These are phyloP conservation scores for Pseudogymnoascus sp. DNA, from an alignment of 2,329 filamentous ascomycete species.

Conservation along the genomic window DNA sequence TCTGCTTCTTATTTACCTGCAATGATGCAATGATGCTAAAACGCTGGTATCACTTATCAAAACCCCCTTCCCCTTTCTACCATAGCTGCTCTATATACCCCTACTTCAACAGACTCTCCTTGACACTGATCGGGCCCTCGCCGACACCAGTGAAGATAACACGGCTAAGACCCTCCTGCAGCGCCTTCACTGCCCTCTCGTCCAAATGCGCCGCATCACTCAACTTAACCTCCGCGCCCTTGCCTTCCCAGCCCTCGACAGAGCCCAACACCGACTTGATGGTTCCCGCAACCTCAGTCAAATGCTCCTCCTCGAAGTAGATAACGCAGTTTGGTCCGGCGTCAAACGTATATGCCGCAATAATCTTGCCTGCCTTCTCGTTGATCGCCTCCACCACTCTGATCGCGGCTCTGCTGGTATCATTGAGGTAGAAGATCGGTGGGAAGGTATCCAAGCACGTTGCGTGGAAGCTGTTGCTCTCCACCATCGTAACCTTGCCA, in stretches of 20 bases:
- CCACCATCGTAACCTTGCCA: conserved; percentile 86
- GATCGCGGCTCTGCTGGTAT: conserved; percentile 80
- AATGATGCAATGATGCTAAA: conserved; percentile 6
- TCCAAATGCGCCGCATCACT: conserved; percentile 52
- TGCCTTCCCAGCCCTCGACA: conserved; percentile 66
- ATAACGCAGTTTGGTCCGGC: conserved; percentile 95
- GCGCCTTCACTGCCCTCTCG: conserved; percentile 52
- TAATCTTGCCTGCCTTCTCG: conserved; percentile 62
- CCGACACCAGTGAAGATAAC: conserved; percentile 90
- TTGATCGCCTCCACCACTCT: conserved; percentile 87
- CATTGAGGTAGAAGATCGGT: conserved; percentile 98
- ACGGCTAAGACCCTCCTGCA: conserved; percentile 75
- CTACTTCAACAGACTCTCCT: conserved; percentile 62
- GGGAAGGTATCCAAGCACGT: conserved; percentile 92
- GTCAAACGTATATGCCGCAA: conserved; percentile 95
- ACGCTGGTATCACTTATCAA: conserved; percentile 10
- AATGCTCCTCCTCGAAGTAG: conserved; percentile 82
- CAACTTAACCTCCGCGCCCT: conserved; percentile 43
- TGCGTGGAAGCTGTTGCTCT: conserved; percentile 95
- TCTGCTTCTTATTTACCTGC: neutral
- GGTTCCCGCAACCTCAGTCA: conserved; percentile 63
- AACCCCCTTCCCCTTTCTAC: neutral
- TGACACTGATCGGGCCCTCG: conserved; percentile 74
- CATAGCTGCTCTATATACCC: conserved; percentile 47
- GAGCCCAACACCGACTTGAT: conserved; percentile 61